Evolutionary conservation across 805 yeast genomes (phyloP).

Genomic region (Metschnikowia koreensis): DNA sequence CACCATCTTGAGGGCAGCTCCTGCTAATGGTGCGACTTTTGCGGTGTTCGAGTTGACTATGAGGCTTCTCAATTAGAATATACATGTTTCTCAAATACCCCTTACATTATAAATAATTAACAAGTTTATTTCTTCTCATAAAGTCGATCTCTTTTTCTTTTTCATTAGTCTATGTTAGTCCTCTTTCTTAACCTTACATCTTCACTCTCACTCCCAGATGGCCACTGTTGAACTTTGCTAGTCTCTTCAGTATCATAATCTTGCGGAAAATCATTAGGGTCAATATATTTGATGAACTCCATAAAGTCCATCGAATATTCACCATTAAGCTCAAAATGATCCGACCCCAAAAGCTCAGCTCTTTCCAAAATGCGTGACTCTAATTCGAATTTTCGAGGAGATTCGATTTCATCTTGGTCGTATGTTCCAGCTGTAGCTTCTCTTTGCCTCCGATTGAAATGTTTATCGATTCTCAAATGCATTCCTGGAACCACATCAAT

Average conservation of each 20-base stretch:
- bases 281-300: constrained; percentile 37
- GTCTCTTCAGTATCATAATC: constrained; percentile 11
- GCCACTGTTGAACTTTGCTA: constrained; percentile 1
- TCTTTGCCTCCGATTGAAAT: constrained; percentile 33
- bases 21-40: constrained; percentile 97
- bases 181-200: constrained; percentile 1
- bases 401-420: constrained; percentile 1
- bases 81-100: neutral
- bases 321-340: constrained; percentile 39
- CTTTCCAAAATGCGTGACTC: constrained; percentile 13
- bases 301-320: constrained; percentile 41
- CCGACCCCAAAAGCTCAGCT: constrained; percentile 37
- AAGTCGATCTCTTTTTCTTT: neutral
- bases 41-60: constrained; percentile 89
- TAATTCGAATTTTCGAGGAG: neutral
- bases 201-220: neutral
- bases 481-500: constrained; percentile 41
- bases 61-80: constrained; percentile 49
- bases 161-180: neutral
- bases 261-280: constrained; percentile 35
- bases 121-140: too few relatives aligned
- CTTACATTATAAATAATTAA: neutral
- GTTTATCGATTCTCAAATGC: constrained; percentile 41
- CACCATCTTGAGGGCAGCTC: constrained; percentile 93
- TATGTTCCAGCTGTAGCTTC: constrained; percentile 8